Evolutionary conservation across 108 stramenopile genomes (phyloP).

Genomic region (Pseudonitzschia pungens): DNA sequence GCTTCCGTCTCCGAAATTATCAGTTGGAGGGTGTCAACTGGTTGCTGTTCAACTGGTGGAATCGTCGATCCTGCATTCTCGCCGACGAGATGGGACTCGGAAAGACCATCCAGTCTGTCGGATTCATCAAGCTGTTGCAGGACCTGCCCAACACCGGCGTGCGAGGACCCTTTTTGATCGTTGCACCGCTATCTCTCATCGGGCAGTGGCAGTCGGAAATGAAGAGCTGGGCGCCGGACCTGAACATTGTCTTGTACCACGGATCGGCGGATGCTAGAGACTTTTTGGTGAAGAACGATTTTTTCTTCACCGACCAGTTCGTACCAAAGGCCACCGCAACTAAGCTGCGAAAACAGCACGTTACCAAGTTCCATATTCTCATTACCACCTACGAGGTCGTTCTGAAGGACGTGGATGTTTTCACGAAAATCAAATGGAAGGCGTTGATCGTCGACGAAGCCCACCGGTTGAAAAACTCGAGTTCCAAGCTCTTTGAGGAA

Average conservation of each 20-base stretch:
- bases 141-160: slow-evolving; percentile 43
- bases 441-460: slow-evolving; percentile 96
- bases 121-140: slow-evolving; percentile 68
- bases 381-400: slow-evolving; percentile 97
- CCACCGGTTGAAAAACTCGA: slow-evolving; percentile 84
- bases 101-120: slow-evolving; percentile 78
- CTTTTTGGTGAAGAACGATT: slow-evolving; percentile 85
- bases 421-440: slow-evolving; percentile 83
- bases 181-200: slow-evolving; percentile 87
- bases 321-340: slow-evolving; percentile 57
- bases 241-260: slow-evolving; percentile 94
- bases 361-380: slow-evolving; percentile 91
- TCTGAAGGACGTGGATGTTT: slow-evolving; percentile 75
- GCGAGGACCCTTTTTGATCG: slow-evolving; percentile 93
- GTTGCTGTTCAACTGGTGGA: slow-evolving; percentile 95
- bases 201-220: slow-evolving; percentile 95
- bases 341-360: slow-evolving; percentile 70
- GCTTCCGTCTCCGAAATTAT: slow-evolving; percentile 86
- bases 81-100: slow-evolving; percentile 94
- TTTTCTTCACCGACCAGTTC: slow-evolving; percentile 85
- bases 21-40: slow-evolving; percentile 97
- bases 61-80: slow-evolving; percentile 90
- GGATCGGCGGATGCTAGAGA: slow-evolving; percentile 88
- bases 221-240: slow-evolving; percentile 90
- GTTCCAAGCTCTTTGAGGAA: slow-evolving; percentile 75